These are phyloP conservation scores for Picea sitchensis DNA, from an alignment of 75 land plant species.

Conservation along the genomic window DNA sequence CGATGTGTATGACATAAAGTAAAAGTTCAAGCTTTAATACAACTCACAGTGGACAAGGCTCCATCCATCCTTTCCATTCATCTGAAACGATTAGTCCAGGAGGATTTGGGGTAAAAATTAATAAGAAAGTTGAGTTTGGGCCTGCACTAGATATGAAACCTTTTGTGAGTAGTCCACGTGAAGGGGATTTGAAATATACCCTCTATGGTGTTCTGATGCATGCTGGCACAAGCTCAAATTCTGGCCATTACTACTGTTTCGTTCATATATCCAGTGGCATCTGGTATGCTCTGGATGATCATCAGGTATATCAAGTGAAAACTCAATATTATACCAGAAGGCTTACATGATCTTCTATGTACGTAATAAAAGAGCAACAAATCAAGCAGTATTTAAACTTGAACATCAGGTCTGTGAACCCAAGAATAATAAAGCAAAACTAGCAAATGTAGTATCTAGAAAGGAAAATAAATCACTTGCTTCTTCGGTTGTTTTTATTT, in stretches of 20 bases:
- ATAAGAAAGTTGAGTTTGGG: conserved; percentile 30
- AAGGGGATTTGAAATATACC: conserved; percentile 55
- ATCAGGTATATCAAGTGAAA: conserved; percentile 75
- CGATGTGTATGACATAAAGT: conserved; percentile 73
- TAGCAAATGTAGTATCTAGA: not conserved
- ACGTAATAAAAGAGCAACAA: conserved; percentile 31
- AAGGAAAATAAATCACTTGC: not conserved
- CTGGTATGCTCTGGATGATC: conserved; percentile 86
- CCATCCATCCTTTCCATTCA: conserved; percentile 87
- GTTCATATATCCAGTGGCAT: conserved; percentile 65
- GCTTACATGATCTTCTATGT: conserved; percentile 93
- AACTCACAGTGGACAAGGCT: conserved; percentile 75
- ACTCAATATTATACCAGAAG: conserved; percentile 64
- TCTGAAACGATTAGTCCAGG: conserved; percentile 73
- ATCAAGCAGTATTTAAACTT: not conserved
- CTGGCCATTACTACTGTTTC: conserved; percentile 87
- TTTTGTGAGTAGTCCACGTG: conserved; percentile 67
- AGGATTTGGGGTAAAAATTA: conserved; percentile 47
- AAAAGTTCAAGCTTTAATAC: conserved; percentile 86
- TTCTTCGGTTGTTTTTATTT: not conserved
- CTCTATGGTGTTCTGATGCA: conserved; percentile 90
- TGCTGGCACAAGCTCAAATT: conserved; percentile 80
- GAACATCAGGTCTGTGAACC: not conserved
- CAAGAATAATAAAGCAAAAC: not conserved
- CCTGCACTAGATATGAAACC: conserved; percentile 65